Conservation (phyloP, 495 filamentous ascomycete genomes). For the Penicillium paxilli region DNA sequence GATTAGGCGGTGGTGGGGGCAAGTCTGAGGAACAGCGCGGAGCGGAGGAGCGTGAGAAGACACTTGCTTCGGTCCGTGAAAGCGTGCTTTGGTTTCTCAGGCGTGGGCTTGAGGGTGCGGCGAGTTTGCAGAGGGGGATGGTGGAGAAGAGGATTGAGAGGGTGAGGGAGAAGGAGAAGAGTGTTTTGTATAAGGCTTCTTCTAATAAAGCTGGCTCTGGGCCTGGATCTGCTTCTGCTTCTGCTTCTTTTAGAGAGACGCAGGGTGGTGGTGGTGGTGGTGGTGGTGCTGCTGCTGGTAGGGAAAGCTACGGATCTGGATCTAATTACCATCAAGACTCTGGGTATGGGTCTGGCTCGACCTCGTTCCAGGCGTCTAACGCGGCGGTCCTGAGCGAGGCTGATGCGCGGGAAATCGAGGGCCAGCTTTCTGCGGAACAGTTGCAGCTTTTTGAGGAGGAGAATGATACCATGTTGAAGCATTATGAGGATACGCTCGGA, state of each 20-base stretch:
- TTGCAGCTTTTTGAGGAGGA: slow-evolving; percentile 90
- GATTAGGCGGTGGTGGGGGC: too few relatives aligned
- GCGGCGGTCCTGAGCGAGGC: slow-evolving; percentile 36
- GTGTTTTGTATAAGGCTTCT: slow-evolving; percentile 68
- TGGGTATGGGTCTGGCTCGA: not conserved
- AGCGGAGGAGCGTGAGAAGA: slow-evolving; percentile 67
- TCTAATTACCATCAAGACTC: not conserved
- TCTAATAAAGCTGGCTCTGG: not conserved
- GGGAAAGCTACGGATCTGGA: not conserved
- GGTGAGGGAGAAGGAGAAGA: slow-evolving; percentile 86
- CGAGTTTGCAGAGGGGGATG: slow-evolving; percentile 78
- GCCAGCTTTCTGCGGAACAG: slow-evolving; percentile 75
- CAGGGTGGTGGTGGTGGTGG: not conserved
- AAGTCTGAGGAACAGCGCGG: slow-evolving; percentile 62
- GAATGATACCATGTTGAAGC: slow-evolving; percentile 87
- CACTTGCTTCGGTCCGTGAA: slow-evolving; percentile 66
- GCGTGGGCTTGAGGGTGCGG: slow-evolving; percentile 69
- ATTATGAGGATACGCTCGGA: slow-evolving; percentile 87
- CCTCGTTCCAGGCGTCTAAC: slow-evolving; percentile 9
- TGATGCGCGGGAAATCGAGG: slow-evolving; percentile 51
- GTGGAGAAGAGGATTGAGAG: slow-evolving; percentile 84
- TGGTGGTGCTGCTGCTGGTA: slow-evolving; percentile 1
- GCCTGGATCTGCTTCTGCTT: not conserved
- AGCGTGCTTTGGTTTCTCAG: slow-evolving; percentile 81
- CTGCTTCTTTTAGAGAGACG: too few relatives aligned